phyloP scores from a whole-genome alignment of 495 filamentous ascomycete species.

The Tirmania nivea region DNA sequence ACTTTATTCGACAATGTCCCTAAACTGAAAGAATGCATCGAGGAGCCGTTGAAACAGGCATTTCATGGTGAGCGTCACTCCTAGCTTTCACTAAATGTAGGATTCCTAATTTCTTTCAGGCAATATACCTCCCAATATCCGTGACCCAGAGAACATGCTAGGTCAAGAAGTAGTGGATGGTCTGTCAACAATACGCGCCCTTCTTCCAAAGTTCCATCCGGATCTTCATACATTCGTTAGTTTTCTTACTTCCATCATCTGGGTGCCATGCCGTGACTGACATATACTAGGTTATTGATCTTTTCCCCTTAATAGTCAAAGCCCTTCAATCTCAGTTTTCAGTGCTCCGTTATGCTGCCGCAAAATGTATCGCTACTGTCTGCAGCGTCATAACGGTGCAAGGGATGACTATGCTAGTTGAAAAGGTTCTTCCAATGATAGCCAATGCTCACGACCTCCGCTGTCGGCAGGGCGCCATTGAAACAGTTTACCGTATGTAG shows the following conservation, averaged over 20 bases:
- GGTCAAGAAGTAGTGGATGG: slow-evolving; percentile 88
- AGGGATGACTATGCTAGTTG: slow-evolving; percentile 87
- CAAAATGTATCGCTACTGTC: slow-evolving; percentile 90
- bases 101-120: slow-evolving; percentile 9
- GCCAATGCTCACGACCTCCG: slow-evolving; percentile 69
- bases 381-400: slow-evolving; percentile 89
- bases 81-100: too few species aligned
- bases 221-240: slow-evolving; percentile 50
- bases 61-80: slow-evolving; percentile 22
- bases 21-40: slow-evolving; percentile 55
- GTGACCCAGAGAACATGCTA: slow-evolving; percentile 41
- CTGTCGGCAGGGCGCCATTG: slow-evolving; percentile 77
- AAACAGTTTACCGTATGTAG: slow-evolving; percentile 47
- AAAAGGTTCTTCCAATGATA: slow-evolving; percentile 75
- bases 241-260: not conserved
- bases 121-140: slow-evolving; percentile 48
- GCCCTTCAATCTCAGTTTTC: slow-evolving; percentile 69
- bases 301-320: slow-evolving; percentile 72
- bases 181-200: slow-evolving; percentile 73
- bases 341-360: slow-evolving; percentile 85
- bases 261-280: too few species aligned
- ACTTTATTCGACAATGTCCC: slow-evolving; percentile 60
- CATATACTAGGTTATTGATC: slow-evolving; percentile 24
- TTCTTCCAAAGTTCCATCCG: slow-evolving; percentile 60
- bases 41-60: slow-evolving; percentile 50